Evolutionary conservation across 2,329 filamentous ascomycete genomes (phyloP), one percentile per base, ranked within the genome.

Genomic region (Microcyclospora tardicrescens): DNA sequence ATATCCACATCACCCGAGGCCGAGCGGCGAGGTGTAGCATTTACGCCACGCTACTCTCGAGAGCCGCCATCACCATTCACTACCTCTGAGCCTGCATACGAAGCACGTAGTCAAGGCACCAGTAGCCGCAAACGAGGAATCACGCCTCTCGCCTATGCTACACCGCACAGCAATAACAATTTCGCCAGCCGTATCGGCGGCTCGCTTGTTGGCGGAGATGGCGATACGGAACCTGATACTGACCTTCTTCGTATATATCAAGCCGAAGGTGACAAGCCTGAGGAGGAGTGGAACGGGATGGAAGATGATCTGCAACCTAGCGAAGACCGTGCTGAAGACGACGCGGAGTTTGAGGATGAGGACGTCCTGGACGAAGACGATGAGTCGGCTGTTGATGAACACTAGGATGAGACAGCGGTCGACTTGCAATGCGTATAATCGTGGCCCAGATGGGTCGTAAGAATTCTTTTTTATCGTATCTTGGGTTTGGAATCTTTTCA

Each of bases 101-200:
- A 47, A 28, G 37, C 33, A 11, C 40, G 41, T 31, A 52, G 46
- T 29, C 48, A 53, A 38, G 61, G 35, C 72, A 61, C 50, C 63
- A 56, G 39, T 60, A 65, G 33, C 57, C 56, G 50, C 52, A 41
- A 49, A 31, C 38, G 54, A 33, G 56, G 50, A 27, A 75, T 71
- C 0, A 80, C 79, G 0, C 68, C 68, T 2, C 77, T 77, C 46
- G 77, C 76, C n/a, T 86, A 86, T 51, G 79, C 80, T 2, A 87
- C 82, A 0, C 82, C 82, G 0, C 69, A 79, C 53, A 85, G 80
- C 51, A 50, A 50, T 30, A 47, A 32, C 30, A 45, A 49, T 35
- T 45, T 42, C 15, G 57, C 58, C 1, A 52, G 52, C 1, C 51
- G 61, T 29, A 36, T 58, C n/a, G 57, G 56, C 12, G 55, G 54